Base-by-base conservation (phyloP, 495 filamentous ascomycete species). In the Neurospora sublineolata region DNA sequence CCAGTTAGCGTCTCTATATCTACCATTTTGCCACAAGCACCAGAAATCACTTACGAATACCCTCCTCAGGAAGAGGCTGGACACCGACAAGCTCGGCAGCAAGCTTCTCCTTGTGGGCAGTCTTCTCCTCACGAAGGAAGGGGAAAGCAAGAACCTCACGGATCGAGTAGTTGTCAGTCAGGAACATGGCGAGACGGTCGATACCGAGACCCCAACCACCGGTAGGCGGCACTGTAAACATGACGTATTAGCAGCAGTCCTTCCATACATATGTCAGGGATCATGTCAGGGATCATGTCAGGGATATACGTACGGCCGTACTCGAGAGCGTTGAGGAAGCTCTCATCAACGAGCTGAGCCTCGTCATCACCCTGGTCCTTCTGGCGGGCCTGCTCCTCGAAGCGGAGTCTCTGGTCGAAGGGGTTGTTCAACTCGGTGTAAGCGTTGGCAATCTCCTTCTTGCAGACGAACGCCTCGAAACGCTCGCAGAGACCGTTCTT, bases 351-450 rank as follows among this genome's bases (percentile, higher is more conserved):
- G 72, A 96, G 82, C 83, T 97, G 96, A 40, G 94, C 95, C 84
- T 99, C 95, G 75, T 97, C 94, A 76, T 99, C 96, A 78, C 96
- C 95, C 83, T 96, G 92, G 44, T 89, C 94, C 84, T 98, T 99
- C 86, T 98, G 94, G 74, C 87, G 84, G 18, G 94, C 94, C 82
- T 99, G 96, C 86, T 99, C 94, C 80, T 97, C 93, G 83, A 99
- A 98, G 41, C 94, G 90, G 71, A 95, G 84, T 68, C 95, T 87
- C 82, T 98, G 95, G 80, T 97, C 93, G 79, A 97, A 94, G 69
- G 94, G 93, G 78, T 97, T 91, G 87, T 99, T 98, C 85, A 98
- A 89, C 86, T 98, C 95, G 16, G 95, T 99, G 84, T 98, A 98
- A 3, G 94, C 93, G 77, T 98, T 97, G 73, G 89, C 89, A 74